Base-by-base conservation (phyloP, 768 basidiomycete genomes). In the Hortiboletus campestris region DNA sequence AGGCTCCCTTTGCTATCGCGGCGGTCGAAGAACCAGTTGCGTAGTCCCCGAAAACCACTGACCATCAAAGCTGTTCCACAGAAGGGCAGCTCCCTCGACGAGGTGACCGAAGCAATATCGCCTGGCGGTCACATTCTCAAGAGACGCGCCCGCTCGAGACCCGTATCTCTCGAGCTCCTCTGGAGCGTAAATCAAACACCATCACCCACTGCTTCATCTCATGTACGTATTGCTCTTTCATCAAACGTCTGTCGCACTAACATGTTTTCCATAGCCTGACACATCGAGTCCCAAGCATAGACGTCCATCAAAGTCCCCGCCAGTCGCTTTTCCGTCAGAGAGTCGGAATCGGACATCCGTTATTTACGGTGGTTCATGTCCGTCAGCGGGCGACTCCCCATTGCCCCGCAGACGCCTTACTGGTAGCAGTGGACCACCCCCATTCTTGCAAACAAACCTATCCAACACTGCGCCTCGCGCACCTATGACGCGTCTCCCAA, bases 51-150 rank as follows among this genome's bases (percentile, higher is more conserved):
- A 49, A 72, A 72, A 32, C 58, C 62, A 17, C 46, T 61, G 0
- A 32, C 54, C 17, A 51, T 64, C 31, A 68, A 62, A 14, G 53
- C 61, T 20, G 57, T 71, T 16, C 70, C 71, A 17, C 71, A 71
- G 42, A 79, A 78, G 56, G 76, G 73, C 1, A 82, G 74, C 49
- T 64, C 71, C 22, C 73, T 74, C 46, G 80, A 82, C 57, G 85
- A 88, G 64, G 83, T 86, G 31, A 83, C 76, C 3, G 86, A 85
- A 58, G 84, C 83, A 2, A 77, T 90, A 55, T 91, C 88, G 0
- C 89, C 89, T 3, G 87, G 86, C 13, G 89, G 88, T 0, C 89
- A 89, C 69, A 75, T 91, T 53, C 80, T 77, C 38, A 91, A 91
- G 70, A 79, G 88, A 53, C 82, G 89, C 12, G 89, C 88, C 1